Base-by-base conservation (phyloP, 2,329 filamentous ascomycete species). In the Ceratocystis ficicola region DNA sequence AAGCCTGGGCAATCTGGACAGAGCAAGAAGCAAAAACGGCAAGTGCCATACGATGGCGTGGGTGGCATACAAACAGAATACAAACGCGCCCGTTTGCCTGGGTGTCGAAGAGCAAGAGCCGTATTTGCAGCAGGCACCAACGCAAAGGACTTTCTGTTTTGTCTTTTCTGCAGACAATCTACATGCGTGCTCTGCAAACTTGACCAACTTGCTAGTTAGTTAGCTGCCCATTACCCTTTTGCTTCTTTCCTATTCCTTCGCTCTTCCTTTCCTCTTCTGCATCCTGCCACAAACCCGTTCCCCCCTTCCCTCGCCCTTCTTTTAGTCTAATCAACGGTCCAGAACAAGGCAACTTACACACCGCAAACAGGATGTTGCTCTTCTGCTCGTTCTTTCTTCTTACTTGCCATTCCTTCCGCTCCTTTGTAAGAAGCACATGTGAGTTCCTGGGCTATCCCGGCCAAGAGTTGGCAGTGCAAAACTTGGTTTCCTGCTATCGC, bases 321-420 rank as follows among this genome's bases (percentile, higher is more conserved):
- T 30, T 17, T 59, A n/a, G 22, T 57, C 10, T 12, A 30, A 30
- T 15, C 28, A 22, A 25, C 5, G 22, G 15, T 15, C 20, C 15
- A 30, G 52, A 59, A 59, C 7, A 59, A 59, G 52, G 52, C 52
- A 59, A 59, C 52, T 59, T 59, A 36, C 52, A 59, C 52, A 59
- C 52, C 28, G 52, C 28, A 59, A 59, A 17, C 52, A 59, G 52
- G 48, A 25, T 20, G 48, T 12, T 25, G 48, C 48, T 52, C 48
- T 61, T 44, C 30, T 62, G 22, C 32, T 32, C 25, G 15, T 57
- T 59, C n/a, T 44, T 41, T 36, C 20, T 41, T 48, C 36, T 62
- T 28, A 22, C 32, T 44, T 32, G 15, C 32, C 52, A n/a, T 48
- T 48, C 41, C 44, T 28, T 28, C 60, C 60, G 15, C 30, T 44